A percentile compares a stretch with the other conserved stretches of the same genome.
These are phyloP conservation scores for Fusarium acutatum DNA, from an alignment of 2,329 filamentous ascomycete genomes.

Conservation along the genomic window DNA sequence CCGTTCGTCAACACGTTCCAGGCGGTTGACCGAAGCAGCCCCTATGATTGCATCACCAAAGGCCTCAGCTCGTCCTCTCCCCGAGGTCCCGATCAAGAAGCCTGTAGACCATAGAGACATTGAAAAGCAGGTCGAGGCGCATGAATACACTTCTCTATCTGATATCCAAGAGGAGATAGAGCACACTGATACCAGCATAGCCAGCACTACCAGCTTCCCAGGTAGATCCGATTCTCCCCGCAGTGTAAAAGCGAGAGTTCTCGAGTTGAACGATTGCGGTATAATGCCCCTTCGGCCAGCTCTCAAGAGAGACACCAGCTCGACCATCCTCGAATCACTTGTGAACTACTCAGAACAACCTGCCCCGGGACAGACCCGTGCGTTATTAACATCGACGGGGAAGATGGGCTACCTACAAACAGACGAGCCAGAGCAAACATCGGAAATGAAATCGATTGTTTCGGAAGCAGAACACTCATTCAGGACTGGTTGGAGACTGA, in stretches of 20 bases:
- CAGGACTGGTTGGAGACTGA: constrained; percentile 18
- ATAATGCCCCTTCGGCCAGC: background rate
- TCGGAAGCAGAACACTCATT: constrained; percentile 10
- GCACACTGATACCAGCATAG: constrained; percentile 14
- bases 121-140: constrained; percentile 5
- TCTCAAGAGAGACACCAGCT: background rate
- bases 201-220: constrained; percentile 6
- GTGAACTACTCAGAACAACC: background rate
- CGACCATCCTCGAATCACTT: background rate
- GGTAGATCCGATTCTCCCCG: constrained; percentile 9
- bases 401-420: background rate
- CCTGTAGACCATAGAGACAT: background rate
- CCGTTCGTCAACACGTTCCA: background rate
- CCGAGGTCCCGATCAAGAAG: constrained; percentile 27
- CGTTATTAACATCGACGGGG: background rate
- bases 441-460: background rate
- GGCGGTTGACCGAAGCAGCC: background rate
- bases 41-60: background rate
- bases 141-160: constrained; percentile 25
- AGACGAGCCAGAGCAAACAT: background rate
- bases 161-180: constrained; percentile 36
- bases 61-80: constrained; percentile 25
- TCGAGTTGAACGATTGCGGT: background rate
- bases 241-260: background rate
- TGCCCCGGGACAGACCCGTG: background rate